phyloP scores from a whole-genome alignment of 192 early-diverging fungal genomes.

The Coemansia sp. region DNA sequence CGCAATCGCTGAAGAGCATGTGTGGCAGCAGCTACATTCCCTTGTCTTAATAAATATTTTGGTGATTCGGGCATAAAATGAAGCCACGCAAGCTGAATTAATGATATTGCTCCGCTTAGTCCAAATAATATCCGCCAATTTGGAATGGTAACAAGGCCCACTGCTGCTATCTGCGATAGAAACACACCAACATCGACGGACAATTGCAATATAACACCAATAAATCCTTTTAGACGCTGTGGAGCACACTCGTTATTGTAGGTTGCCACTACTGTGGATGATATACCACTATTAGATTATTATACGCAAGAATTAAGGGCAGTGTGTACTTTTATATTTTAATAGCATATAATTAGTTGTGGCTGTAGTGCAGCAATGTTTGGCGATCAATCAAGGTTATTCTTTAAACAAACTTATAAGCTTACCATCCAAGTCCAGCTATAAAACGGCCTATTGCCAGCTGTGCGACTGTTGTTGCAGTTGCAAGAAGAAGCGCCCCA shows the following conservation, averaged over 20 bases:
- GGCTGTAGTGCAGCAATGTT: not conserved
- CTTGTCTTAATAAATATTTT: constrained; percentile 59
- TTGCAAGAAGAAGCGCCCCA: constrained; percentile 63
- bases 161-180: constrained; percentile 62
- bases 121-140: constrained; percentile 73
- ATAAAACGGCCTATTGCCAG: constrained; percentile 72
- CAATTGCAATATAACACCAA: constrained; percentile 74
- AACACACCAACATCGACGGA: constrained; percentile 77
- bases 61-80: constrained; percentile 78
- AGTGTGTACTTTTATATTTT: not conserved
- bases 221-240: constrained; percentile 59
- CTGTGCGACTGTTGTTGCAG: constrained; percentile 59
- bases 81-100: constrained; percentile 57
- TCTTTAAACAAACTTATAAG: not conserved
- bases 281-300: constrained; percentile 60
- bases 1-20: constrained; percentile 57
- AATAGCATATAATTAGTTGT: not conserved
- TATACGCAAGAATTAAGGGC: not conserved
- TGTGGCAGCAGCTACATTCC: constrained; percentile 55
- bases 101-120: constrained; percentile 59
- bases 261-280: constrained; percentile 59
- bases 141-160: constrained; percentile 54
- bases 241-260: constrained; percentile 82
- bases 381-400: no score
- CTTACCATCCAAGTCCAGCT: constrained; percentile 64